phyloP scores from a whole-genome alignment of 2,329 filamentous ascomycete species.

The Thielaviopsis populi region DNA sequence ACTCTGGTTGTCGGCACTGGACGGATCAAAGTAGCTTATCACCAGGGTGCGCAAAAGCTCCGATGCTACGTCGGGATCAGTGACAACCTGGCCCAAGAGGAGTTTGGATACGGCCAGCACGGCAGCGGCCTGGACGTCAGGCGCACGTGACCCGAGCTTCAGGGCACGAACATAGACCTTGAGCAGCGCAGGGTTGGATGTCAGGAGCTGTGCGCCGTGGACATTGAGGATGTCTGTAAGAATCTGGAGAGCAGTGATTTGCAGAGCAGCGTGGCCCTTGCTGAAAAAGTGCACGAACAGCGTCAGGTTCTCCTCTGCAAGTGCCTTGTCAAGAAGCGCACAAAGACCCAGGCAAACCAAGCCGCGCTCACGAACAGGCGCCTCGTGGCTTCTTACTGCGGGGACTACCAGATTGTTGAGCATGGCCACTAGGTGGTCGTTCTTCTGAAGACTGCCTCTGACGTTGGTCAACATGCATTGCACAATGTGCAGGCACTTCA shows the following conservation, averaged over 20 bases:
- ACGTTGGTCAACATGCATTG: conserved; percentile 97
- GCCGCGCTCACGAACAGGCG: conserved; percentile 79
- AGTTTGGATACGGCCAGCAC: conserved; percentile 75
- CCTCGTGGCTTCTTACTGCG: conserved; percentile 83
- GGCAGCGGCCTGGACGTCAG: conserved; percentile 65
- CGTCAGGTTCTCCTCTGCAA: conserved; percentile 81
- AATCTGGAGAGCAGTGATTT: conserved; percentile 81
- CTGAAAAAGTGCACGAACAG: conserved; percentile 93
- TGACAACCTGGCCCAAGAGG: conserved; percentile 64
- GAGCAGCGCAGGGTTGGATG: conserved; percentile 51
- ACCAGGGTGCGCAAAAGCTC: conserved; percentile 76
- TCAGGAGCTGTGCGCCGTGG: conserved; percentile 65
- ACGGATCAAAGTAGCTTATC: conserved; percentile 77
- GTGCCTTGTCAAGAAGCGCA: conserved; percentile 75
- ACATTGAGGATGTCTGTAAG: conserved; percentile 85
- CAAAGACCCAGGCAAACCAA: conserved; percentile 81
- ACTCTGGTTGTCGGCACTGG: conserved; percentile 62
- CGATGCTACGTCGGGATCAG: conserved; percentile 48
- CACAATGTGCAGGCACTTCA: conserved; percentile 94
- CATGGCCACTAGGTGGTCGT: conserved; percentile 89
- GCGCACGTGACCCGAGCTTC: conserved; percentile 51
- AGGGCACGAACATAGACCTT: conserved; percentile 79
- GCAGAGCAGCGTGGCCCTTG: conserved; percentile 79
- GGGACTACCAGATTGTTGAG: conserved; percentile 93
- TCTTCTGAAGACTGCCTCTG: conserved; percentile 71